phyloP scores from a whole-genome alignment of 2,329 filamentous ascomycete genomes.

The Chrysoporthe cubensis region DNA sequence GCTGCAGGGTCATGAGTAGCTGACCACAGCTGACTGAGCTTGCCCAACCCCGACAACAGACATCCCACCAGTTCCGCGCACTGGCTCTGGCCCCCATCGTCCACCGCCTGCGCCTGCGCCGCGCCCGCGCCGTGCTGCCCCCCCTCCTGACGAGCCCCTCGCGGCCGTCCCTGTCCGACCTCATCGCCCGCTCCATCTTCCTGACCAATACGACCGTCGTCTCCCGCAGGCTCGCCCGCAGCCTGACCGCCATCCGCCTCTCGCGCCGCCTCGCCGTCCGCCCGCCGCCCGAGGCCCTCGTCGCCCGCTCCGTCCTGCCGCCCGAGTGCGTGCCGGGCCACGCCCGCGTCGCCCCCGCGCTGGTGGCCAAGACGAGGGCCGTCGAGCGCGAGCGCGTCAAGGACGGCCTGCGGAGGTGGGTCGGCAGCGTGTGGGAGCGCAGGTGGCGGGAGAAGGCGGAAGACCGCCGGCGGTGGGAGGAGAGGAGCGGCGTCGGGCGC shows the following conservation, averaged over 20 bases:
- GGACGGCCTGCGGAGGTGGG: slow-evolving; percentile 67
- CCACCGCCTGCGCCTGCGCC: slow-evolving; percentile 64
- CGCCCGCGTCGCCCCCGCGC: slow-evolving; percentile 57
- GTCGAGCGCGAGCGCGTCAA: slow-evolving; percentile 71
- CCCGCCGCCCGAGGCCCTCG: slow-evolving; percentile 62
- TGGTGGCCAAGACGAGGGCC: slow-evolving; percentile 65
- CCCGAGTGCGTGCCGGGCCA: slow-evolving; percentile 61
- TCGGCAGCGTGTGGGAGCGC: slow-evolving; percentile 61
- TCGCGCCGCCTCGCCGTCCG: slow-evolving; percentile 63
- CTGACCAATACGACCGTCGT: slow-evolving; percentile 68
- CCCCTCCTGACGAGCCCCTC: slow-evolving; percentile 59
- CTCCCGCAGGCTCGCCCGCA: slow-evolving; percentile 65
- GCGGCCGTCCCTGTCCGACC: slow-evolving; percentile 63
- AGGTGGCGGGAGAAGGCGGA: slow-evolving; percentile 56
- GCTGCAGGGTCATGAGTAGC: background rate
- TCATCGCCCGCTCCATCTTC: slow-evolving; percentile 68
- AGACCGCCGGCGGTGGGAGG: slow-evolving; percentile 51
- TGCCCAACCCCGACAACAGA: slow-evolving; percentile 44
- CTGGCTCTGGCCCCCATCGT: slow-evolving; percentile 69
- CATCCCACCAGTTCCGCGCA: slow-evolving; percentile 63
- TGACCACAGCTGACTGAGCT: slow-evolving; percentile 13
- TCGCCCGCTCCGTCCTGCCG: slow-evolving; percentile 67
- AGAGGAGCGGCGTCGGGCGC: slow-evolving; percentile 55
- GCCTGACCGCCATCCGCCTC: slow-evolving; percentile 67
- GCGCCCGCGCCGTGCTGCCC: slow-evolving; percentile 57